These are phyloP conservation scores for Kockiozyma suomiensis DNA, from an alignment of 805 yeast genomes.

Conservation along the genomic window DNA sequence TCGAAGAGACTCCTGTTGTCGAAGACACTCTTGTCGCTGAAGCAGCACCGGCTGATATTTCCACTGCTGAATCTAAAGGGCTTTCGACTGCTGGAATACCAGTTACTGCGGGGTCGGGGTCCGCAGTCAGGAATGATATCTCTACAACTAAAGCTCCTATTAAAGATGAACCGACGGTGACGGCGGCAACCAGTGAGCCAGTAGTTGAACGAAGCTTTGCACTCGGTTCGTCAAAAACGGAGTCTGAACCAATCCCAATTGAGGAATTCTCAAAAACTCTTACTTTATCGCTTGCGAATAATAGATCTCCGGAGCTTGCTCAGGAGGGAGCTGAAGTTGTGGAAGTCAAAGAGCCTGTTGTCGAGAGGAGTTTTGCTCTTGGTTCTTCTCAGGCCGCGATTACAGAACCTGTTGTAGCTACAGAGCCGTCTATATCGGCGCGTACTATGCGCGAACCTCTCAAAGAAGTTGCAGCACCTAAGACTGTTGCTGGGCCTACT, in stretches of 20 bases:
- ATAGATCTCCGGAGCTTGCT: neutral
- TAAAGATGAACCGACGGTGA: neutral
- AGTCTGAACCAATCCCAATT: neutral
- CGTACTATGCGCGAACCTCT: too few relatives aligned
- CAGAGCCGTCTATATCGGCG: neutral
- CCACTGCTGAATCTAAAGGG: neutral
- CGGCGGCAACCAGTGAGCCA: neutral
- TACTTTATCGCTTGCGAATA: neutral
- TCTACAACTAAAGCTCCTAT: neutral
- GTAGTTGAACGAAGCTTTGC: neutral
- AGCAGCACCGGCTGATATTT: neutral
- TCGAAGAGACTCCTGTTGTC: neutral
- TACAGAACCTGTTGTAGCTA: neutral
- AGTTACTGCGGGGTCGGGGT: too few relatives aligned
- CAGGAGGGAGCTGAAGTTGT: neutral
- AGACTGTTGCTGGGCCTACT: too few relatives aligned
- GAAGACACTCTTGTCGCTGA: neutral
- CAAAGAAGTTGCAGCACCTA: too few relatives aligned
- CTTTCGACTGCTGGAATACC: neutral
- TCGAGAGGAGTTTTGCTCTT: neutral
- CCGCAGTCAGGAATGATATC: neutral
- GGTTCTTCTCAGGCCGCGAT: neutral
- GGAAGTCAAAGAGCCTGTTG: neutral
- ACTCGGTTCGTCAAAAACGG: neutral
- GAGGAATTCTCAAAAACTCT: neutral